A percentile compares a stretch with the other conserved stretches of the same genome.
These are phyloP conservation scores for Solanum stenotomum DNA, from an alignment of 257 asterid genomes.

Conservation along the genomic window DNA sequence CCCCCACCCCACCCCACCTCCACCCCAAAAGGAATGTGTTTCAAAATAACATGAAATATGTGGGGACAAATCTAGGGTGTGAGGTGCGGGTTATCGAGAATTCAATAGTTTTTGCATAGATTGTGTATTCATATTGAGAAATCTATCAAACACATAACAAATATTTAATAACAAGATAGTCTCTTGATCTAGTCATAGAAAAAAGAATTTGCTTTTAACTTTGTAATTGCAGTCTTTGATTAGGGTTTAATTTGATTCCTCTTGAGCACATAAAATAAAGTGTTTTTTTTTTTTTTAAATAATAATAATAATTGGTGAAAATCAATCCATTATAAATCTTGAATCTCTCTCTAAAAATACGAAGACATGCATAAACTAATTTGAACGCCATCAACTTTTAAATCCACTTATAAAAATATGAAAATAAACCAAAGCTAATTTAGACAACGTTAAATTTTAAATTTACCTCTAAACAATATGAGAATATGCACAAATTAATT, in stretches of 20 bases:
- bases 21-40: neutral
- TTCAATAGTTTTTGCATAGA: neutral
- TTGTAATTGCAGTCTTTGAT: neutral
- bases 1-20: too few relatives aligned
- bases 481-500: neutral
- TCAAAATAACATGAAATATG: neutral
- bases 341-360: too few relatives aligned
- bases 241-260: neutral
- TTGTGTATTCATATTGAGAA: neutral
- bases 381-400: too few relatives aligned
- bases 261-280: neutral
- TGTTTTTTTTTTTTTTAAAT: too few relatives aligned
- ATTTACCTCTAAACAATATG: neutral
- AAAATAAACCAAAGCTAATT: neutral
- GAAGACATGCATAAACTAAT: neutral
- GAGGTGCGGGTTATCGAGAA: neutral
- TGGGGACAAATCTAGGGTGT: neutral
- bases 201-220: neutral
- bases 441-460: rapidly evolving
- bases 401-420: neutral
- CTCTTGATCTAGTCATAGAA: neutral
- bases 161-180: neutral
- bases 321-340: neutral
- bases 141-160: neutral
- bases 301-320: neutral